Conservation (phyloP, 345 rosid species). For the Citrus trifoliata region DNA sequence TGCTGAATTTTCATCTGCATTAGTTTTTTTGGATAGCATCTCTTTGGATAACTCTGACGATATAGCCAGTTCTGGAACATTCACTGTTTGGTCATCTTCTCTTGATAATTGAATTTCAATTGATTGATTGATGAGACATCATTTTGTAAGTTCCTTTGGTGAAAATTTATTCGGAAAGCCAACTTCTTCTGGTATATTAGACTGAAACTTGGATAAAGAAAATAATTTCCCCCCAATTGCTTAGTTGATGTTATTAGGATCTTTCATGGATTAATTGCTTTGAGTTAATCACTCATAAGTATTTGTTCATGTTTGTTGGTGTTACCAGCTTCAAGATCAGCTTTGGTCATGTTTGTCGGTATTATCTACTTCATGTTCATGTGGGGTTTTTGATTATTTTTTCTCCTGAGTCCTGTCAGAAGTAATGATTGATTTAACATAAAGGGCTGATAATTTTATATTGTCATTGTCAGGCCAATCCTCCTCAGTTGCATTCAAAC, state of each 20-base stretch:
- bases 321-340: background rate
- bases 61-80: background rate
- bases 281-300: too few species aligned
- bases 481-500: constrained; percentile 59
- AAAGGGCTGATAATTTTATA: constrained; percentile 8
- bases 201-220: too few species aligned
- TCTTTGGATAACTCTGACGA: background rate
- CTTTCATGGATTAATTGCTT: too few species aligned
- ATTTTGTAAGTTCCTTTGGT: too few species aligned
- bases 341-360: too few species aligned
- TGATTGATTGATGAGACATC: background rate
- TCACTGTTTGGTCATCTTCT: background rate
- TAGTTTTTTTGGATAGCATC: background rate
- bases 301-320: background rate
- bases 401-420: background rate
- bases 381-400: background rate
- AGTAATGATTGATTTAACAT: constrained; percentile 1
- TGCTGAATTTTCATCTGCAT: background rate
- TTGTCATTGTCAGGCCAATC: constrained; percentile 50
- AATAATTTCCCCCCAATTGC: too few species aligned
- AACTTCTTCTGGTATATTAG: background rate
- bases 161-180: background rate
- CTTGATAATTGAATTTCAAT: background rate
- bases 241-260: too few species aligned
- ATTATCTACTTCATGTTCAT: too few species aligned